These are phyloP conservation scores for Magnusiomyces tetraspermus DNA, from an alignment of 1,139 yeast species.

Conservation along the genomic window DNA sequence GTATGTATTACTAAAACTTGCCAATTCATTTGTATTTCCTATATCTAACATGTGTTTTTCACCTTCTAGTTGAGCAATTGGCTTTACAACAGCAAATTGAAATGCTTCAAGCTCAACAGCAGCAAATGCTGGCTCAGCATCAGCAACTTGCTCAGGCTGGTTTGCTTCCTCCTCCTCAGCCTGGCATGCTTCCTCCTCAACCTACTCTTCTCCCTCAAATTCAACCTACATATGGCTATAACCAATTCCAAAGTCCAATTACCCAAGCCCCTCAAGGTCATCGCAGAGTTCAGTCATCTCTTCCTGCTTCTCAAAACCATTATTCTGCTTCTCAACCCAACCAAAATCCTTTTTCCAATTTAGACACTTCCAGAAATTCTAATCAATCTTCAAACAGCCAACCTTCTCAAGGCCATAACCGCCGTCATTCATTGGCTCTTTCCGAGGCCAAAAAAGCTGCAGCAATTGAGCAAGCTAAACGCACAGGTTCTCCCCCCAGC, in stretches of 20 bases:
- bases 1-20: conserved; percentile 48
- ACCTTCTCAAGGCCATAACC: conserved; percentile 51
- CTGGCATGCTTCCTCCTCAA: conserved; percentile 15
- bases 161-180: conserved; percentile 9
- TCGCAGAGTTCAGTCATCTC: conserved; percentile 31
- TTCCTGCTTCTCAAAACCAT: conserved; percentile 14
- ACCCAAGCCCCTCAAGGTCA: conserved; percentile 20
- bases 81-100: conserved; percentile 89
- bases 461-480: conserved; percentile 66
- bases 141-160: conserved; percentile 39
- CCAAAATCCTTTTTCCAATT: conserved; percentile 11
- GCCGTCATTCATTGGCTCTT: conserved; percentile 88
- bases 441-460: conserved; percentile 97
- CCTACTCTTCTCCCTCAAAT: conserved; percentile 16
- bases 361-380: conserved; percentile 13
- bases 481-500: conserved; percentile 27
- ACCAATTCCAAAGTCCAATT: conserved; percentile 23
- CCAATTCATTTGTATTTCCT: too few species aligned
- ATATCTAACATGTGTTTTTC: too few species aligned
- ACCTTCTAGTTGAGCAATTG: conserved; percentile 59
- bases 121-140: conserved; percentile 65
- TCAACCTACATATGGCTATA: conserved; percentile 22
- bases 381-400: conserved; percentile 10
- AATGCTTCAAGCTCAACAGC: conserved; percentile 83
- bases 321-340: conserved; percentile 8